Conservation (phyloP, 345 rosid species). For the Corymbia maculata region DNA sequence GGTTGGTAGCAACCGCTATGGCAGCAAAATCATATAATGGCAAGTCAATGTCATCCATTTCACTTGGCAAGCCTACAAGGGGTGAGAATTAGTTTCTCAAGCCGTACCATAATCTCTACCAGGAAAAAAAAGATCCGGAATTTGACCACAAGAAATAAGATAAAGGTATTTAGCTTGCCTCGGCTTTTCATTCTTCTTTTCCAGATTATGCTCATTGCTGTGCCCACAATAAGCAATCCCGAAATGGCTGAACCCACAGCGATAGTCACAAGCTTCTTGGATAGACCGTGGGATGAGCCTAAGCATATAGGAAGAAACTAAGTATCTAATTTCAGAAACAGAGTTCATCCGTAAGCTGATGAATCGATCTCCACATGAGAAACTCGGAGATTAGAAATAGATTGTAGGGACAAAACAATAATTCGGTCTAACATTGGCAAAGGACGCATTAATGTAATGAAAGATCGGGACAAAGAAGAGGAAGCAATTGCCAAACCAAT, state of each 20-base stretch:
- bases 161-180: background rate
- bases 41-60: background rate
- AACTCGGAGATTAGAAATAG: background rate
- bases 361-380: background rate
- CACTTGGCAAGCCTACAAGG: background rate
- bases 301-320: background rate
- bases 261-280: background rate
- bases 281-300: background rate
- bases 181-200: background rate
- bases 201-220: background rate
- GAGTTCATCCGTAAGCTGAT: background rate
- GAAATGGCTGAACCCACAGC: background rate
- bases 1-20: background rate
- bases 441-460: background rate
- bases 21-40: background rate
- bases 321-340: background rate
- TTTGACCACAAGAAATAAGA: background rate
- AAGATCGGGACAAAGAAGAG: background rate
- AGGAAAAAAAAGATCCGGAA: background rate
- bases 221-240: background rate
- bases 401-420: background rate
- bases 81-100: background rate
- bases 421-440: background rate
- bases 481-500: background rate
- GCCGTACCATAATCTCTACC: rapidly evolving